Percentiles rank a stretch among this genome's conserved stretches.
These are phyloP conservation scores for Globisporangium paroecandrum DNA, from an alignment of 352 stramenopile species.

Conservation along the genomic window DNA sequence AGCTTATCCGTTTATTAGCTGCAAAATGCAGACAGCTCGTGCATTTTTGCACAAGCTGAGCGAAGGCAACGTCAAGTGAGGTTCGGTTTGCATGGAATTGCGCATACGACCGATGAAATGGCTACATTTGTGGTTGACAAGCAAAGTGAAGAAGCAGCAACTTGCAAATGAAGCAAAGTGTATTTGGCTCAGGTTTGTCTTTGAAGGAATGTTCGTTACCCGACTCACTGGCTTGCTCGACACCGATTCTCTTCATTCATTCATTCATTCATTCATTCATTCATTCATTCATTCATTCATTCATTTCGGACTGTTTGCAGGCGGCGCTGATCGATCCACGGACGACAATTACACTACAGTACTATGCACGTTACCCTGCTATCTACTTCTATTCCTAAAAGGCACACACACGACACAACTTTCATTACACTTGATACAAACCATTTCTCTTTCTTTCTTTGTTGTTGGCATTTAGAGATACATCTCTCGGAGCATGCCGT, in stretches of 20 bases:
- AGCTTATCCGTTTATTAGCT: neutral
- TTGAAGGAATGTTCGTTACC: neutral
- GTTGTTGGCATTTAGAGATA: neutral
- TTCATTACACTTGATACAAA: neutral
- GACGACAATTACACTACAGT: neutral
- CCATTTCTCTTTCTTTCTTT: neutral
- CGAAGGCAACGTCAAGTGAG: too few relatives aligned
- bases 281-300: neutral
- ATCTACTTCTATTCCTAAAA: neutral
- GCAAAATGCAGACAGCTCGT: neutral
- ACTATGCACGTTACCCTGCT: neutral
- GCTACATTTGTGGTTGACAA: neutral
- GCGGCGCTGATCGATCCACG: neutral
- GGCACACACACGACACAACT: neutral
- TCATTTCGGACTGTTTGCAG: neutral
- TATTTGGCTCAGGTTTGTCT: neutral
- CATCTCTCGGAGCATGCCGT: slow-evolving; percentile 8
- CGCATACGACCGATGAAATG: neutral
- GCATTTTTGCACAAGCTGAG: too few relatives aligned
- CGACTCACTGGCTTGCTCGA: neutral
- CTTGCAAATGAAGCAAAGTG: too few relatives aligned
- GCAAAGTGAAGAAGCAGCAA: neutral
- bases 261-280: neutral
- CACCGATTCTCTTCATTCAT: neutral
- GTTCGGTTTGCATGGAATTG: neutral